phyloP scores from a whole-genome alignment of 2,329 filamentous ascomycete genomes.

The Fusarium graminum region DNA sequence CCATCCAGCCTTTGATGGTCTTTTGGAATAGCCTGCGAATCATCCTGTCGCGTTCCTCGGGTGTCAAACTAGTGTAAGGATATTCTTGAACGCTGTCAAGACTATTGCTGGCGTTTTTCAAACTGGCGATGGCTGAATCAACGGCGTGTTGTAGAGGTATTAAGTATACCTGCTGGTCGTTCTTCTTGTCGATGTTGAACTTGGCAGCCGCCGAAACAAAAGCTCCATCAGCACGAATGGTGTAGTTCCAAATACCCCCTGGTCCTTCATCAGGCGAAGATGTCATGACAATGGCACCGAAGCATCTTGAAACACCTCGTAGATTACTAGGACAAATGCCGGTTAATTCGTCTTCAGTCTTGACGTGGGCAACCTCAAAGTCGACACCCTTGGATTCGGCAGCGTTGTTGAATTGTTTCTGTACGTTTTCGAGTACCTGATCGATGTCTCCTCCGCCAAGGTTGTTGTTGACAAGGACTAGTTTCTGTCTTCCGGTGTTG shows the following conservation, averaged over 20 bases:
- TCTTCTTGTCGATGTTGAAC: conserved; percentile 75
- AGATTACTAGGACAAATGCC: conserved; percentile 73
- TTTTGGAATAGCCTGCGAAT: conserved; percentile 78
- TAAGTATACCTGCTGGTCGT: conserved; percentile 82
- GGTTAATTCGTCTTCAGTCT: conserved; percentile 69
- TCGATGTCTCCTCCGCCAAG: conserved; percentile 77
- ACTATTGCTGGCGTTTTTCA: conserved; percentile 60
- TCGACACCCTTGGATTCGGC: conserved; percentile 67
- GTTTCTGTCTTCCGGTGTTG: conserved; percentile 70
- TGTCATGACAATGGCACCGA: conserved; percentile 79
- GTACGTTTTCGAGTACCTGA: conserved; percentile 74
- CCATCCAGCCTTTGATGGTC: conserved; percentile 80
- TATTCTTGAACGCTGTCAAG: conserved; percentile 70
- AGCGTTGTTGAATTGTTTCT: conserved; percentile 66
- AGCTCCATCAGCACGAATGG: conserved; percentile 79
- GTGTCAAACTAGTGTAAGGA: conserved; percentile 79
- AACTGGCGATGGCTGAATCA: conserved; percentile 75
- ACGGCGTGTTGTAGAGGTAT: conserved; percentile 84
- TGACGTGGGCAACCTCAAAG: conserved; percentile 67
- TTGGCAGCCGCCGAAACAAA: conserved; percentile 68
- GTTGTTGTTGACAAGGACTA: conserved; percentile 85
- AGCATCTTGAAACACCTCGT: conserved; percentile 77
- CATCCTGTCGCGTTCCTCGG: conserved; percentile 72
- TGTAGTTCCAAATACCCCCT: conserved; percentile 85
- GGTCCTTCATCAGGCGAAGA: conserved; percentile 79